Base-by-base conservation (phyloP, 495 filamentous ascomycete genomes). In the Annulohypoxylon bovei region DNA sequence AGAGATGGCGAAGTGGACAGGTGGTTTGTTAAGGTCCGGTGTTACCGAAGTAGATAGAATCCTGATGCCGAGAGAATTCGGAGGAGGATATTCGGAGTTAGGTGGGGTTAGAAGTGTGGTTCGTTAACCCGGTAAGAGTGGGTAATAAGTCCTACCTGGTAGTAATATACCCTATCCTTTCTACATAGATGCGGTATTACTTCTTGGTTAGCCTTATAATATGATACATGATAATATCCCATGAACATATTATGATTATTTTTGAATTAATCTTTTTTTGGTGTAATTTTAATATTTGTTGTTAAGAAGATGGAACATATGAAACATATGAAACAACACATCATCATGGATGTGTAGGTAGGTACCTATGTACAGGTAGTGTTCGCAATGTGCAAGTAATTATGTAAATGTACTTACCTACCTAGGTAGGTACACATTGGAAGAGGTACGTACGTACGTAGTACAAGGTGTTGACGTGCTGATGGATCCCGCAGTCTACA, bases 1-100 rank as follows among this genome's bases (percentile, higher is more conserved):
- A 44, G 32, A 52, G 55, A 52, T 71, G 62, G 68, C 61, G 62
- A 57, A 66, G 68, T 53, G 68, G 62, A 49, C 66, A 65, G 44
- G 8, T 25, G 9, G 11, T 5, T 12, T 23, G 44, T 47, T 47
- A 22, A 18, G 39, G 20, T 23, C 16, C 9, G 44, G 44, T 47
- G 44, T 47, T 25, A 47, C 23, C 22, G 44, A 25, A 14, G 44
- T 3, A 47, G 44, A 4, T 20, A 5, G 4, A 16, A 7, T 12
- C 9, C 6, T 4, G 39, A 18, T 18, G 16, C 20, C 39, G n/a
- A 18, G 42, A 9, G 42, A 46, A 46, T 23, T 46, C 42, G 14
- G 20, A 18, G n/a, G 11, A 20, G 39, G 18, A 25, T 47, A 46
- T 22, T 20, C 20, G 44, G 44, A 25, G 8, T 25, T 47, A 47